Conservation (phyloP, 2,329 filamentous ascomycete species). For the Xylariaceae sp. region DNA sequence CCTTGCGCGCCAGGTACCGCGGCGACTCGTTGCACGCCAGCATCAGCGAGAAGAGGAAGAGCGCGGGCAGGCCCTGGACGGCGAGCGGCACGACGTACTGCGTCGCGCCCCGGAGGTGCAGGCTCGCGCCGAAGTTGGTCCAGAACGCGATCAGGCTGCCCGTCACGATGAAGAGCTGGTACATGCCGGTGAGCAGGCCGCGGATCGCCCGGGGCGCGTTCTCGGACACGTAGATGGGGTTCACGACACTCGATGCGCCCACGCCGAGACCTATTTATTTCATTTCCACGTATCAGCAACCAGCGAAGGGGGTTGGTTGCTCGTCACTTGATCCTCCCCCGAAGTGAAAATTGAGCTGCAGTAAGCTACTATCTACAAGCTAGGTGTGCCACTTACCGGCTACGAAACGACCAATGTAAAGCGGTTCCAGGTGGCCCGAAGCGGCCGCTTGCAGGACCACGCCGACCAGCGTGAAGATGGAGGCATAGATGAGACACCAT, state of each 20-base stretch:
- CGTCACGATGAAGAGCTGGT: conserved; percentile 42
- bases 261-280: conserved; percentile 36
- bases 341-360: too few species aligned
- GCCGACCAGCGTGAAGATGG: conserved; percentile 50
- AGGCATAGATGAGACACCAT: conserved; percentile 47
- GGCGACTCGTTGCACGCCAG: conserved; percentile 59
- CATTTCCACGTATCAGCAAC: too few species aligned
- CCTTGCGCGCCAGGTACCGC: conserved; percentile 58
- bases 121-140: conserved; percentile 46
- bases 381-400: conserved; percentile 39
- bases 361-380: too few species aligned
- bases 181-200: conserved; percentile 39
- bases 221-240: conserved; percentile 41
- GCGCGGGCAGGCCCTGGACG: conserved; percentile 57
- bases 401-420: conserved; percentile 57
- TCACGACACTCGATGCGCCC: conserved; percentile 38
- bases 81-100: conserved; percentile 55
- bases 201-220: conserved; percentile 41
- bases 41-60: conserved; percentile 56
- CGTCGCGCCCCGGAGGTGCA: conserved; percentile 29
- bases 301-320: too few species aligned
- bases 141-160: conserved; percentile 40
- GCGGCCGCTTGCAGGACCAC: conserved; percentile 57
- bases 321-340: too few species aligned
- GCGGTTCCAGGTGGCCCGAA: conserved; percentile 49